A percentile compares a stretch with the other conserved stretches of the same genome.
Conservation (phyloP, 768 basidiomycete species). For the Phallus indusiatus region DNA sequence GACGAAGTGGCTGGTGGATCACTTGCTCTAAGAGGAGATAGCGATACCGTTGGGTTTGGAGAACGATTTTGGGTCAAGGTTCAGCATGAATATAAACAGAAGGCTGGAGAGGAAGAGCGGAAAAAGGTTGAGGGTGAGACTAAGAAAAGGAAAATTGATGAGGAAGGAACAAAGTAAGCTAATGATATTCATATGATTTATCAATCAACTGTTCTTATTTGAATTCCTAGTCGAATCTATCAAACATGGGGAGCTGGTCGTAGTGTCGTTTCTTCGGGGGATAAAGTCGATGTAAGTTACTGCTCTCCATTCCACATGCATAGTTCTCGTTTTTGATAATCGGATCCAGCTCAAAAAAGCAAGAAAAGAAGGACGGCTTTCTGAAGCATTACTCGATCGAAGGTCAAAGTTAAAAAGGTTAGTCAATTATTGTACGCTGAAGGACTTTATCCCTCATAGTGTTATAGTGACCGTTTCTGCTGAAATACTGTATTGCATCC, state of each 20-base stretch:
- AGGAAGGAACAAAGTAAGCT: conserved; percentile 64
- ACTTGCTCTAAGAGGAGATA: conserved; percentile 72
- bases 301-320: neutral
- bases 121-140: conserved; percentile 54
- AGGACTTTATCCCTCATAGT: conserved; percentile 7
- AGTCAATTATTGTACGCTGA: conserved; percentile 10
- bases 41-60: conserved; percentile 73
- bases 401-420: conserved; percentile 79
- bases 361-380: conserved; percentile 67
- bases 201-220: neutral
- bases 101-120: conserved; percentile 63
- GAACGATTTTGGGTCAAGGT: conserved; percentile 88
- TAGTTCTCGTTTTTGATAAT: conserved; percentile 5
- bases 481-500: conserved; percentile 14
- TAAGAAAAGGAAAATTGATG: conserved; percentile 47
- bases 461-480: conserved; percentile 37
- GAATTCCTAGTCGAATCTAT: conserved; percentile 44
- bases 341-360: conserved; percentile 63
- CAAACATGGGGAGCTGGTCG: conserved; percentile 84
- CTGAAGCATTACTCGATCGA: conserved; percentile 72
- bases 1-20: conserved; percentile 83
- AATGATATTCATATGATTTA: neutral
- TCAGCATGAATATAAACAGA: conserved; percentile 81
- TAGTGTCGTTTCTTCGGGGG: conserved; percentile 55
- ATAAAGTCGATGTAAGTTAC: conserved; percentile 58